Percentiles rank a stretch among this genome's conserved stretches.
phyloP scores from a whole-genome alignment of 192 early-diverging fungal genomes.

The Coemansia umbellata region DNA sequence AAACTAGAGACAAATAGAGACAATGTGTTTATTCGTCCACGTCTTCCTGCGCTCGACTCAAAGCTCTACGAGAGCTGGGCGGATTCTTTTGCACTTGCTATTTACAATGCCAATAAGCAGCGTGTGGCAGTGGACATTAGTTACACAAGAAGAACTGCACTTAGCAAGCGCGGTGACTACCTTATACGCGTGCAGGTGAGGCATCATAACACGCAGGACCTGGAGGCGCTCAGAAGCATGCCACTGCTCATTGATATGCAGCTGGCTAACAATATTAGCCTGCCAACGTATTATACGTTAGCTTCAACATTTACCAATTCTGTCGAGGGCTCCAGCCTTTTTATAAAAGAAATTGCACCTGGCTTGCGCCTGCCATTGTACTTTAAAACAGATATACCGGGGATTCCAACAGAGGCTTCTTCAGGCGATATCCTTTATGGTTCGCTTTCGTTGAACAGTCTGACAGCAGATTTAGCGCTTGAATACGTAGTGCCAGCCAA shows the following conservation, averaged over 20 bases:
- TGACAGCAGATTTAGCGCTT: constrained; percentile 35
- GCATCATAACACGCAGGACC: constrained; percentile 58
- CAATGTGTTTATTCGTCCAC: constrained; percentile 34
- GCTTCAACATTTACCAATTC: constrained; percentile 54
- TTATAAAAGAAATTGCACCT: constrained; percentile 55
- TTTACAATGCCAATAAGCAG: constrained; percentile 81
- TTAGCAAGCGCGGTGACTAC: constrained; percentile 81
- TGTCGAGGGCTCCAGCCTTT: constrained; percentile 52
- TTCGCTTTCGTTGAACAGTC: constrained; percentile 52
- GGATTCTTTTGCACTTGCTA: constrained; percentile 58
- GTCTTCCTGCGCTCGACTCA: constrained; percentile 51
- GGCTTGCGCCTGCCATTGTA: constrained; percentile 49
- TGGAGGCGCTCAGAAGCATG: constrained; percentile 67
- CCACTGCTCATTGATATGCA: constrained; percentile 63
- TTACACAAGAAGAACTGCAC: constrained; percentile 64
- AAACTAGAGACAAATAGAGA: constrained; percentile 59
- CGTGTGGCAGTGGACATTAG: constrained; percentile 65
- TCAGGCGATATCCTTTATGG: constrained; percentile 80
- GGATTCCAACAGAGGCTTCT: constrained; percentile 62
- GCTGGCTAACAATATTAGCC: constrained; percentile 52
- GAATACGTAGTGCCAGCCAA: constrained; percentile 46
- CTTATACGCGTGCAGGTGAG: constrained; percentile 74
- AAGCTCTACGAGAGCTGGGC: constrained; percentile 77
- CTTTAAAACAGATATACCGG: constrained; percentile 16
- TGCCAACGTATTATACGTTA: constrained; percentile 14